A percentile compares a stretch with the other conserved stretches of the same genome.
These are phyloP conservation scores for Rhodotorula sp. DNA, from an alignment of 1,284 basidiomycete species.

Conservation along the genomic window DNA sequence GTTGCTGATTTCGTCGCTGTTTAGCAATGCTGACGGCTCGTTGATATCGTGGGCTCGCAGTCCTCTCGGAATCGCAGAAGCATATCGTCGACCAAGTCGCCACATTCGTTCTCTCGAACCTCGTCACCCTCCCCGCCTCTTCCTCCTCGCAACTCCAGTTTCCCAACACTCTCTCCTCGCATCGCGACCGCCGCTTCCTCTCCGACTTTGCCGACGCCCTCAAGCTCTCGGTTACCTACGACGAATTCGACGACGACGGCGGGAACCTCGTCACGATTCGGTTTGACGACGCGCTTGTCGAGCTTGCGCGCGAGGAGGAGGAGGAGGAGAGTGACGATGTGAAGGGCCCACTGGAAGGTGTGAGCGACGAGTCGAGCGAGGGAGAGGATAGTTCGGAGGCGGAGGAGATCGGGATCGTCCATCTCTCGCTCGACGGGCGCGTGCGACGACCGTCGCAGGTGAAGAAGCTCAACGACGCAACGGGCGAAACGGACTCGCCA, in stretches of 20 bases:
- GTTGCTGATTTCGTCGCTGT: too few species aligned
- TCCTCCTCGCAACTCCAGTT: slow-evolving; percentile 59
- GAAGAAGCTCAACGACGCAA: too few species aligned
- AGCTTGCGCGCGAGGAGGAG: slow-evolving; percentile 48
- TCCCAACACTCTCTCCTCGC: slow-evolving; percentile 68
- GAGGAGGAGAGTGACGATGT: slow-evolving; percentile 33
- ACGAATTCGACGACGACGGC: slow-evolving; percentile 81
- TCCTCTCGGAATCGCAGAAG: slow-evolving; percentile 59
- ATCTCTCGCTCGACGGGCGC: slow-evolving; percentile 47
- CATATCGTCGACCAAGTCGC: slow-evolving; percentile 73
- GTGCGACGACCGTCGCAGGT: neutral
- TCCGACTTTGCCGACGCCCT: slow-evolving; percentile 68
- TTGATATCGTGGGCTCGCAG: neutral
- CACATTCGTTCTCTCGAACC: slow-evolving; percentile 58
- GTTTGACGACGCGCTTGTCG: slow-evolving; percentile 52
- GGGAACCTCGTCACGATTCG: slow-evolving; percentile 54
- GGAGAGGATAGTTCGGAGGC: slow-evolving; percentile 43
- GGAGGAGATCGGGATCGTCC: slow-evolving; percentile 42
- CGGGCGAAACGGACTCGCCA: too few species aligned
- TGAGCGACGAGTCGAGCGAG: slow-evolving; percentile 32
- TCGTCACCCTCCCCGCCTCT: slow-evolving; percentile 18
- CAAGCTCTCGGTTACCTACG: slow-evolving; percentile 75
- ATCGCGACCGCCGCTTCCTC: slow-evolving; percentile 75
- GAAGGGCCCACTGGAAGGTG: slow-evolving; percentile 32
- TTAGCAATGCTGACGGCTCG: neutral